These are phyloP conservation scores for Marasmius fiardii DNA, from an alignment of 1,284 basidiomycete species.

Conservation along the genomic window DNA sequence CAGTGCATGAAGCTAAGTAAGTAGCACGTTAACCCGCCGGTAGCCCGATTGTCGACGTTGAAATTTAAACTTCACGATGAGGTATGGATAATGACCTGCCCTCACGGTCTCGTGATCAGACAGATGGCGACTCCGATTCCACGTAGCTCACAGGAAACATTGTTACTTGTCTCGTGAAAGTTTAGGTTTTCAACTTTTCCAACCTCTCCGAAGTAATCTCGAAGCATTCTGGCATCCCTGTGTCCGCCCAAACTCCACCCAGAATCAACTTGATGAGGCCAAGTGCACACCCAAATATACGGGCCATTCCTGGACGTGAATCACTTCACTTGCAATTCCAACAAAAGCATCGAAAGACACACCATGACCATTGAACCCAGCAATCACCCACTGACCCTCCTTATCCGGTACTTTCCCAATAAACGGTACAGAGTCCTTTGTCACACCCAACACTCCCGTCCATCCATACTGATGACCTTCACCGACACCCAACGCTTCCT, in stretches of 20 bases:
- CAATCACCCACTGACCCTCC: constrained; percentile 12
- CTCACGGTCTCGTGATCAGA: too few relatives aligned
- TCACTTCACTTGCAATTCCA: not conserved
- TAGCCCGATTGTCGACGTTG: too few relatives aligned
- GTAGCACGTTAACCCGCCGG: too few relatives aligned
- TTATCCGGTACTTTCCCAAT: constrained; percentile 9
- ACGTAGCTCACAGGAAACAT: too few relatives aligned
- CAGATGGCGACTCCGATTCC: too few relatives aligned
- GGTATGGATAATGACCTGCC: too few relatives aligned
- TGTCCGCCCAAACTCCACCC: constrained; percentile 8
- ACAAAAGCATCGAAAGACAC: not conserved
- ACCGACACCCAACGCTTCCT: constrained; percentile 8
- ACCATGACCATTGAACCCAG: constrained; percentile 15
- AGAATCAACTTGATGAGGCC: constrained; percentile 8
- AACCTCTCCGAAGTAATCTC: constrained; percentile 11
- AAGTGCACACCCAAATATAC: constrained; percentile 10
- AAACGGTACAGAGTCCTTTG: constrained; percentile 13
- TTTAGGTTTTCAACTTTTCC: not conserved
- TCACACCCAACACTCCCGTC: constrained; percentile 17
- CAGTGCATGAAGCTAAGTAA: too few relatives aligned
- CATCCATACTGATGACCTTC: constrained; percentile 17
- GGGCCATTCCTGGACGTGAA: constrained; percentile 4
- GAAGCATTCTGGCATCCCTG: constrained; percentile 13
- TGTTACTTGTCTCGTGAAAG: too few relatives aligned
- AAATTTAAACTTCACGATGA: too few relatives aligned